phyloP scores from a whole-genome alignment of 495 filamentous ascomycete species.

The Penicillium flavigenum region DNA sequence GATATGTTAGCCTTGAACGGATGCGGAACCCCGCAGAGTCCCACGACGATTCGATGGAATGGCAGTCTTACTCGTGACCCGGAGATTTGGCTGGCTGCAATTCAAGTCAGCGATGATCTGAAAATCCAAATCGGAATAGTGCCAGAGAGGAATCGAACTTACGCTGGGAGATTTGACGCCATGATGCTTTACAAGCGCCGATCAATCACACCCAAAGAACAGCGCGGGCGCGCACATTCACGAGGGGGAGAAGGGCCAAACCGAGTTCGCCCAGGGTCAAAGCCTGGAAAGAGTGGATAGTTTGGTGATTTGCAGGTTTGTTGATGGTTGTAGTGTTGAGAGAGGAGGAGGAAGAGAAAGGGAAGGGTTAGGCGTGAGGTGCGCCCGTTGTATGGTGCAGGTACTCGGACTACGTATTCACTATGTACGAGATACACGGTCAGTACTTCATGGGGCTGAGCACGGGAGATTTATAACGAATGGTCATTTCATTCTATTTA shows the following conservation, averaged over 20 bases:
- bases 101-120: conserved; percentile 30
- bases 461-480: conserved; percentile 16
- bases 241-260: conserved; percentile 28
- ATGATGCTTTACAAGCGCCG: conserved; percentile 46
- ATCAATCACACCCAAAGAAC: conserved; percentile 45
- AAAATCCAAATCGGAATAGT: conserved; percentile 8
- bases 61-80: conserved; percentile 60
- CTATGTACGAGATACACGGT: conserved; percentile 19
- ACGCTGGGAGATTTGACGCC: conserved; percentile 62
- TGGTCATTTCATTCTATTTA: background rate
- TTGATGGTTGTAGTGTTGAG: conserved; percentile 21
- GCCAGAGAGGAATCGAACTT: conserved; percentile 30
- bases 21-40: conserved; percentile 26
- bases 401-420: conserved; percentile 29
- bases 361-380: conserved; percentile 23
- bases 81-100: conserved; percentile 57
- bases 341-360: conserved; percentile 26
- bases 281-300: conserved; percentile 13
- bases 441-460: conserved; percentile 31
- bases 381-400: conserved; percentile 19
- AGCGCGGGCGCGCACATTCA: conserved; percentile 47
- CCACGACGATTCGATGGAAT: conserved; percentile 14
- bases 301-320: conserved; percentile 13
- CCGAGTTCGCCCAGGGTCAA: conserved; percentile 21
- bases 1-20: conserved; percentile 25